Base-by-base conservation (phyloP, 176 grass and related monocot species). In the Eleusine indica region DNA sequence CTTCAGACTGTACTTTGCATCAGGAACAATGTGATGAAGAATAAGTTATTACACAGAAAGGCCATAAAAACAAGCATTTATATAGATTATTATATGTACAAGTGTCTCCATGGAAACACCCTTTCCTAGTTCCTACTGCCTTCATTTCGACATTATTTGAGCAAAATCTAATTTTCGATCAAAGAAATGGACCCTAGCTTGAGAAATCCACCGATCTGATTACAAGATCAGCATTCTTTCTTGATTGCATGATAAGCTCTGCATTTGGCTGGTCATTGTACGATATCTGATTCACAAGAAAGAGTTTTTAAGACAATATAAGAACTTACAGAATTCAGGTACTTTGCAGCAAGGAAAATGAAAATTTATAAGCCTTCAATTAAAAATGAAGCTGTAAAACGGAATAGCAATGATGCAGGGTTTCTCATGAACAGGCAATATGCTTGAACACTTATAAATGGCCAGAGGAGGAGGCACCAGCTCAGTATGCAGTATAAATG, bases 261-360 rank as follows among this genome's bases (percentile, higher is more conserved):
- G 93, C 96, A 79, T 95, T 98, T 39, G 96, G 93, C 10, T 74
- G 77, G 74, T 98, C 96, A n/a, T 98, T 98, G 80, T 93, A 93
- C 0, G 76, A 75, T 41, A 98, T 90, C 96, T 98, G 91, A 54
- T 91, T 77, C 82, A 81, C 47, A 73, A 32, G 38, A 75, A 7
- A 56, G 64, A 84, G 3, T 25, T 25, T 35, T 73, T 35, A 68
- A 54, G 21, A 70, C 13, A 25, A 25, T 25, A 41, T 66, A 39
- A 83, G 21, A 61, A 78, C 30, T 56, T 30, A 2, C 4, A 52
- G 18, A 15, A 67, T 79, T 47, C 60, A 74, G 69, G 66, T 74
- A 79, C 60, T 19, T 25, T 75, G 4, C 9, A 22, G 4, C 5
- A 15, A 83, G 44, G 48, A 79, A 18, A 69, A 71, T 22, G 38